Evolutionary conservation across 345 rosid species (phyloP).

Genomic region (Gossypium longicalyx): DNA sequence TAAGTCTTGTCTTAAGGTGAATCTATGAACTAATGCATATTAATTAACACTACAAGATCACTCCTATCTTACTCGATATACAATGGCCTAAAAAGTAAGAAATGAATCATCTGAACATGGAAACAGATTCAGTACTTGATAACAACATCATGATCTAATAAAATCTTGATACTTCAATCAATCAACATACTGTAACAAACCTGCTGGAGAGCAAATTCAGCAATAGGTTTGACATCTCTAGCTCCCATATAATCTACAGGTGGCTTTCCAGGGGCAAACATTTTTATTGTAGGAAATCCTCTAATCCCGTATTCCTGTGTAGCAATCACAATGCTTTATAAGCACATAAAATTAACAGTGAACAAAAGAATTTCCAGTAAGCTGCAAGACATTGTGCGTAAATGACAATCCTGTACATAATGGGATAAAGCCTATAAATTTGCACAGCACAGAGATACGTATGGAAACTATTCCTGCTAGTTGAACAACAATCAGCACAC

Average conservation of each 20-base stretch:
- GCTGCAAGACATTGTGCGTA: background rate
- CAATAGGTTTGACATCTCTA: constrained; percentile 80
- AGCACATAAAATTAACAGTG: background rate
- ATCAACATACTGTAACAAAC: constrained; percentile 35
- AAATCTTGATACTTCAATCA: constrained; percentile 3
- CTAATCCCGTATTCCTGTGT: constrained; percentile 78
- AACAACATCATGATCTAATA: background rate
- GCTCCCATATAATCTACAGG: constrained; percentile 93
- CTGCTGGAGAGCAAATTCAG: constrained; percentile 64
- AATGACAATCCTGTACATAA: background rate
- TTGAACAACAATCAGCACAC: background rate
- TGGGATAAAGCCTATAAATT: background rate
- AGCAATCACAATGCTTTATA: constrained; percentile 11
- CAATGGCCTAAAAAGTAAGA: background rate
- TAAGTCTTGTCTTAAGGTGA: background rate
- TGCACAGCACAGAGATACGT: background rate
- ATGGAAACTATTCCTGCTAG: background rate
- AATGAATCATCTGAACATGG: background rate
- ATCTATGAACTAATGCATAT: background rate
- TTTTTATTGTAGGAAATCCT: constrained; percentile 93
- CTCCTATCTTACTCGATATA: background rate
- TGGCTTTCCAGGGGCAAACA: constrained; percentile 81
- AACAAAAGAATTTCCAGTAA: background rate
- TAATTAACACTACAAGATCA: background rate
- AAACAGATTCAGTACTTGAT: background rate